Percentiles rank a stretch among this genome's conserved stretches.
Conservation (phyloP, 2,329 filamentous ascomycete genomes). For the Thelonectria rubi region DNA sequence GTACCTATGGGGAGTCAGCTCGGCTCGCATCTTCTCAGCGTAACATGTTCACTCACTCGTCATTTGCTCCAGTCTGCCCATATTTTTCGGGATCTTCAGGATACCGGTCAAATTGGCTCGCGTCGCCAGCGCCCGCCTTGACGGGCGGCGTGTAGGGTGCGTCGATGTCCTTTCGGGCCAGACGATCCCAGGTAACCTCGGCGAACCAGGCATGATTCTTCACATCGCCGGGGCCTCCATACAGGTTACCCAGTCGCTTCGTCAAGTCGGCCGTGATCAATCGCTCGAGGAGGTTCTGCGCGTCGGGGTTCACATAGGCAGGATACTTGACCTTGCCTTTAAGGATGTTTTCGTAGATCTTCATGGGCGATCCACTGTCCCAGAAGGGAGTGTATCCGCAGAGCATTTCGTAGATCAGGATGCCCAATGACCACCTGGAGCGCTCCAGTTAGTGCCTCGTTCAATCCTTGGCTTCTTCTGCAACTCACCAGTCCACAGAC, state of each 20-base stretch:
- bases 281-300: slow-evolving; percentile 89
- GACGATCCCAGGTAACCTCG: slow-evolving; percentile 96
- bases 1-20: slow-evolving; percentile 59
- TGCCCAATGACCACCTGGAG: slow-evolving; percentile 93
- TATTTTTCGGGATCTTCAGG: slow-evolving; percentile 97
- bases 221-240: slow-evolving; percentile 88
- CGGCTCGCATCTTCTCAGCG: neutral
- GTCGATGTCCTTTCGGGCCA: slow-evolving; percentile 96
- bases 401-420: slow-evolving; percentile 99
- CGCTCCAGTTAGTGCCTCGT: slow-evolving; percentile 20
- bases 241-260: slow-evolving; percentile 93
- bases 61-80: slow-evolving; percentile 73
- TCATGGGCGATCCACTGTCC: slow-evolving; percentile 97
- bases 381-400: slow-evolving; percentile 99
- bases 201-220: slow-evolving; percentile 97
- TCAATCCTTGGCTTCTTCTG: neutral
- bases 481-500: slow-evolving; percentile 94
- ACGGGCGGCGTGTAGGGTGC: slow-evolving; percentile 97
- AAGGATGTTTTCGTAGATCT: slow-evolving; percentile 99
- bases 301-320: slow-evolving; percentile 92
- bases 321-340: slow-evolving; percentile 97
- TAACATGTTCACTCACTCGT: slow-evolving; percentile 74
- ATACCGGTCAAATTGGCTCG: slow-evolving; percentile 97
- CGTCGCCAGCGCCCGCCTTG: slow-evolving; percentile 90
- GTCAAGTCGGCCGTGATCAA: slow-evolving; percentile 95